Percentiles rank a stretch among this genome's conserved stretches.
Conservation (phyloP, 768 basidiomycete species). For the Phylloporus arenicola region DNA sequence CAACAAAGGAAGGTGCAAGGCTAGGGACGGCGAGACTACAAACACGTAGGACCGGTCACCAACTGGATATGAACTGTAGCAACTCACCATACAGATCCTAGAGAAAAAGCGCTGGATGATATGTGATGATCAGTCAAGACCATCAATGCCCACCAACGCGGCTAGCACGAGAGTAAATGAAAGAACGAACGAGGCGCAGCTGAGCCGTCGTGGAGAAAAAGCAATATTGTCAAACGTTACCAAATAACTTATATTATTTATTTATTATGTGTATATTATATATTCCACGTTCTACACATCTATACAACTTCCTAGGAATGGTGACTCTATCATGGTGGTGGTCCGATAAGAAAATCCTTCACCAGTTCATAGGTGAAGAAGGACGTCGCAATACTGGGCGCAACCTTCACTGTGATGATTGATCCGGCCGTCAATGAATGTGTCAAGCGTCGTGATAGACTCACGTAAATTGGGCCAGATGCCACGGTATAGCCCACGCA, state of each 20-base stretch:
- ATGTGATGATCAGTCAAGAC: conserved; percentile 24
- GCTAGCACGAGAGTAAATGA: conserved; percentile 5
- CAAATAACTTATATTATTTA: conserved; percentile 6
- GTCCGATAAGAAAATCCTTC: conserved; percentile 43
- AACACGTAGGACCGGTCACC: conserved; percentile 11
- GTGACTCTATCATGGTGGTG: conserved; percentile 1
- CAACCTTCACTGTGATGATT: conserved; percentile 85
- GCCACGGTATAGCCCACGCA: conserved; percentile 75
- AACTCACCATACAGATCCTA: conserved; percentile 25
- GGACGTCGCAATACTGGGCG: conserved; percentile 82
- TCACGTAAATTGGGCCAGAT: conserved; percentile 85
- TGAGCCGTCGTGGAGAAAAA: conserved; percentile 11
- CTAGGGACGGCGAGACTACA: conserved; percentile 18
- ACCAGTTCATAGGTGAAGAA: conserved; percentile 80
- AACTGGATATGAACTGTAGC: conserved; percentile 4
- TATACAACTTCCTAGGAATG: not conserved
- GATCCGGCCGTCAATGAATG: conserved; percentile 7
- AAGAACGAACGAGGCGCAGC: conserved; percentile 12
- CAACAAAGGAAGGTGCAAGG: conserved; percentile 8
- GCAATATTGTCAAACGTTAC: not conserved
- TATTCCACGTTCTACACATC: not conserved
- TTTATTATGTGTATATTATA: not conserved
- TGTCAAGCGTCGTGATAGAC: conserved; percentile 23
- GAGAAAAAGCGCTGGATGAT: conserved; percentile 9
- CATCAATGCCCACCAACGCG: conserved; percentile 15